Percentiles rank a stretch among this genome's conserved stretches.
phyloP scores from a whole-genome alignment of 257 asterid species.

The Anisodus tanguticus region DNA sequence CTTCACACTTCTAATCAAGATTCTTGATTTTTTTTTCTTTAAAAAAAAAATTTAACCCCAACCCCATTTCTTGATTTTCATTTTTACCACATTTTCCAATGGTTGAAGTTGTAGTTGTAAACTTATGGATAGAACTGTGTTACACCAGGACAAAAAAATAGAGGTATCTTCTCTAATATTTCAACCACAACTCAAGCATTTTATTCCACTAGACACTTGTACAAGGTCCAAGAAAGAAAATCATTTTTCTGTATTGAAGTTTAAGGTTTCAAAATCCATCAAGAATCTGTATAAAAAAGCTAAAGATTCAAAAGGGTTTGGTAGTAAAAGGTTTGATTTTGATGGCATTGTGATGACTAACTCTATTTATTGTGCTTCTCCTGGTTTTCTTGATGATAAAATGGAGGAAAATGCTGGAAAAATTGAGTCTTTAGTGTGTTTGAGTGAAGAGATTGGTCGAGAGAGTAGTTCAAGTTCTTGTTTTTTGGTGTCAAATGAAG shows the following conservation, averaged over 20 bases:
- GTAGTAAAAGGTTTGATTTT: conserved; percentile 49
- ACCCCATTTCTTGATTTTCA: conserved; percentile 26
- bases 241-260: conserved; percentile 46
- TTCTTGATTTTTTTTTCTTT: not conserved
- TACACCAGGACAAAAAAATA: conserved; percentile 39
- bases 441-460: conserved; percentile 41
- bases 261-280: conserved; percentile 59
- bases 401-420: conserved; percentile 41
- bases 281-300: conserved; percentile 48
- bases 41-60: not conserved
- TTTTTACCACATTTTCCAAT: conserved; percentile 39
- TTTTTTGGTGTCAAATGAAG: conserved; percentile 58
- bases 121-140: conserved; percentile 56
- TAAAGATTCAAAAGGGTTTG: conserved; percentile 39
- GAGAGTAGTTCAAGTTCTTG: conserved; percentile 60
- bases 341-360: conserved; percentile 59
- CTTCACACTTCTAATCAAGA: conserved; percentile 45
- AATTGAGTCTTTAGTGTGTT: conserved; percentile 29
- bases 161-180: conserved; percentile 34
- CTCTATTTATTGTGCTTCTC: conserved; percentile 58
- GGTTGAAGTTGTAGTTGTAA: conserved; percentile 40
- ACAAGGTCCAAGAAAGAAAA: conserved; percentile 37
- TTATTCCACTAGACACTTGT: conserved; percentile 32
- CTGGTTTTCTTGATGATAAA: conserved; percentile 43
- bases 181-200: conserved; percentile 40